These are phyloP conservation scores for Sclerotinia sclerotiorum DNA, from an alignment of 2,329 filamentous ascomycete species.

Conservation along the genomic window DNA sequence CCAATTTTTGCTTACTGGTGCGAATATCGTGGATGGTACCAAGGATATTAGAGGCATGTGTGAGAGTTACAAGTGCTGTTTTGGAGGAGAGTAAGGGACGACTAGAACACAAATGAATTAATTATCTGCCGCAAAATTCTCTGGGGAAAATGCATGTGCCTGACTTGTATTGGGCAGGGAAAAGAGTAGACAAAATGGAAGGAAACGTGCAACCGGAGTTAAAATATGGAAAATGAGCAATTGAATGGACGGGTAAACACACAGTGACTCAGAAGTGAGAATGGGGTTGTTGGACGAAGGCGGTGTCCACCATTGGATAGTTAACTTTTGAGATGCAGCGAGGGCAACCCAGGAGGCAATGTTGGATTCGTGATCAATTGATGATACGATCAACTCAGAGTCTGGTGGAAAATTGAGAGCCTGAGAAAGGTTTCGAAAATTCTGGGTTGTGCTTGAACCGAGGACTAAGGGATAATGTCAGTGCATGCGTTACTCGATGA, in stretches of 20 bases:
- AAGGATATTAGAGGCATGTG: constrained; percentile 72
- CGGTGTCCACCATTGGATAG: constrained; percentile 69
- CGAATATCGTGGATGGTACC: constrained; percentile 67
- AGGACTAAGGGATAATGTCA: constrained; percentile 51
- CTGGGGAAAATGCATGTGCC: too few species aligned
- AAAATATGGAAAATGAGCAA: background rate
- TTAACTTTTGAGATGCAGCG: constrained; percentile 58
- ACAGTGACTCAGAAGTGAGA: constrained; percentile 18
- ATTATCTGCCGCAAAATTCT: background rate
- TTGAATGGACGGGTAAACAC: background rate
- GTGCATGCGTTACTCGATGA: background rate
- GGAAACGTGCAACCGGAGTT: background rate
- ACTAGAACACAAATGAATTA: background rate
- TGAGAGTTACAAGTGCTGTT: constrained; percentile 70
- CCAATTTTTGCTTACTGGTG: constrained; percentile 30
- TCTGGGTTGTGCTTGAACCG: constrained; percentile 72
- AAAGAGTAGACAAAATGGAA: background rate
- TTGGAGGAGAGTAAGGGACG: constrained; percentile 55
- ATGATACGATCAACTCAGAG: constrained; percentile 69
- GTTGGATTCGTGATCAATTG: constrained; percentile 76
- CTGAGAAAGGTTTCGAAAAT: constrained; percentile 68
- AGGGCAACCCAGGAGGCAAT: constrained; percentile 72
- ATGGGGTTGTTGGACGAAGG: constrained; percentile 45
- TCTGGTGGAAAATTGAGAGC: constrained; percentile 54
- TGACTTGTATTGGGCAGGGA: background rate